Base-by-base conservation (phyloP, 83 land plant species). In the Diphasiastrum complanatum region DNA sequence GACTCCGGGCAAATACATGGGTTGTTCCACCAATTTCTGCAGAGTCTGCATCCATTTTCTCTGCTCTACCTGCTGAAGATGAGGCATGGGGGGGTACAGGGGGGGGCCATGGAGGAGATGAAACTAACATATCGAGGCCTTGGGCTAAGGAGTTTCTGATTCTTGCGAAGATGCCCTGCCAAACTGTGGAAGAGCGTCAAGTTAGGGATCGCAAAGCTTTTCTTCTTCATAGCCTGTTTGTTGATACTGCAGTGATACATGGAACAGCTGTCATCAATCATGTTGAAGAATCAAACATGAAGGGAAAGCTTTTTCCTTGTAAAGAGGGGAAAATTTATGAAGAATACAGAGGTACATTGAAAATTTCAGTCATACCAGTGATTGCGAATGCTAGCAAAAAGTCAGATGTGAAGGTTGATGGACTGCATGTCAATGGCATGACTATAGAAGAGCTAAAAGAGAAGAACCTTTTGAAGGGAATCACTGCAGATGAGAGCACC, bases 401-500 rank as follows among this genome's bases (percentile, higher is more conserved):
- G 69, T 16, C 68, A 11, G 75, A 75, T 34, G 51, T 71, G 2
- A 80, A 69, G 63, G 45, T 82, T 60, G 83, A 75, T 49, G 74
- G 74, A 18, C 22, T 36, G 40, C 65, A 65, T 18, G 67, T 46
- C 4, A 77, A 23, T 10, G 68, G 61, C 2, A 56, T 69, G 52
- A 60, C 74, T 18, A 22, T 62, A 5, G 46, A 60, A 33, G 72
- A 79, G 22, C 62, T 83, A 54, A 73, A 75, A 35, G 66, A 81
- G 65, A 69, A 75, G 64, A 89, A 79, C 61, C 55, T 89, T 45
- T 65, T 89, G 26, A 89, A 89, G 64, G 96, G 96, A 37, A 58
- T 89, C 26, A 83, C 96, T 48, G 96, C 96, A 45, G 87, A 89
- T 74, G 96, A 89, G 59, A 89, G 76, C 83, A 82, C 84, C 20